Conservation (phyloP, 495 filamentous ascomycete species). For the Darksidea phi region DNA sequence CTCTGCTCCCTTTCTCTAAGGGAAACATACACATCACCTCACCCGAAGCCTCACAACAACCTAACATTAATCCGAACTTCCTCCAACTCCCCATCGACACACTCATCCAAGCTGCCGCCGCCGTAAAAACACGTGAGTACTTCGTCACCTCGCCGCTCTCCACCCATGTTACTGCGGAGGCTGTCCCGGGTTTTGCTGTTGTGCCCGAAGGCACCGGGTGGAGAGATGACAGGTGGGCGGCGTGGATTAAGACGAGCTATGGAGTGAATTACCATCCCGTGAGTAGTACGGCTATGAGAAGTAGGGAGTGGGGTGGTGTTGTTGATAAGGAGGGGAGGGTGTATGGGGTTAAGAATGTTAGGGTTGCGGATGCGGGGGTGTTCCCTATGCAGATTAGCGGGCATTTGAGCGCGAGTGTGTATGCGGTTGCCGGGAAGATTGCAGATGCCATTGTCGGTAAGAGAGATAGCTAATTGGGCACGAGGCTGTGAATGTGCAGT, state of each 20-base stretch:
- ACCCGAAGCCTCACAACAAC: not conserved
- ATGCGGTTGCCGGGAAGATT: constrained; percentile 23
- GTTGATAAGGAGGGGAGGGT: constrained; percentile 21
- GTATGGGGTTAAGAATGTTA: constrained; percentile 22
- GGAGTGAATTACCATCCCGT: constrained; percentile 24
- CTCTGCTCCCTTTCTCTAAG: constrained; percentile 23
- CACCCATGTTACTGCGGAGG: constrained; percentile 3
- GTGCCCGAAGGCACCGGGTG: constrained; percentile 11
- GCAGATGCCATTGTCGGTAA: constrained; percentile 9
- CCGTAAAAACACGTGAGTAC: not conserved
- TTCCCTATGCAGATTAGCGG: constrained; percentile 18
- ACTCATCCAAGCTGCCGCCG: constrained; percentile 8
- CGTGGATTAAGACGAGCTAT: constrained; percentile 9
- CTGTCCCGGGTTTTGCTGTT: not conserved
- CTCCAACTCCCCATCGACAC: constrained; percentile 20
- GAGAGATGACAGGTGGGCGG: constrained; percentile 5
- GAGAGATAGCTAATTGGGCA: too few relatives aligned
- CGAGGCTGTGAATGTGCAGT: too few relatives aligned
- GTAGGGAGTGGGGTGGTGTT: constrained; percentile 23
- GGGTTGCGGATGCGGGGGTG: constrained; percentile 29
- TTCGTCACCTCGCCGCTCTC: constrained; percentile 17
- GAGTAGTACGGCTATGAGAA: constrained; percentile 20
- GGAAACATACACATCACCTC: constrained; percentile 20
- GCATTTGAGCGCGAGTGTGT: constrained; percentile 22
- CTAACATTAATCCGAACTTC: constrained; percentile 24